Evolutionary conservation across 108 stramenopile species (phyloP), one percentile per base, ranked within the genome.

Genomic region (Skeletonema costatum): DNA sequence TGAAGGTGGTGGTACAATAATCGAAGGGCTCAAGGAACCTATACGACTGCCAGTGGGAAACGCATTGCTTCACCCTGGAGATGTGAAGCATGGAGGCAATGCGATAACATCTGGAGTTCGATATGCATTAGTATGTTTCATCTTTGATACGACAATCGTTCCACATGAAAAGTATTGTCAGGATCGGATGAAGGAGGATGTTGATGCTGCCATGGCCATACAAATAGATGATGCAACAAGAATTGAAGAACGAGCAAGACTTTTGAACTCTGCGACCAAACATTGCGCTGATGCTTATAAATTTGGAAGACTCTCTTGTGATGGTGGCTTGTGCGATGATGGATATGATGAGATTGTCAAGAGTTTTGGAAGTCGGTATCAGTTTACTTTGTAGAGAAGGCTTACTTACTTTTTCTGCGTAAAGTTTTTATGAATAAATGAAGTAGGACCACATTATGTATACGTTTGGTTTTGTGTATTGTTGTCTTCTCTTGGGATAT

Each of bases 141-240:
- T 82, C 58, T 60, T 82, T 38, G 81, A 66, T 51, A 66, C 60
- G 13, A 68, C 33, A 32, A 72, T 82, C 17, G 36, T 77, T 17
- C 81, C 81, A 58, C 81, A 82, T 31, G 75, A 77, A 33, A 76
- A 77, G 62, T 76, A 82, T 51, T 80, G 79, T 29, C 79, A 75
- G 19, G 79, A 80, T 62, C 33, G 79, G 46, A 69, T 80, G 74
- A n/a, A 75, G 60, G 32, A 30, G 9, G 74, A 80, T 75, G 39
- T 80, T 35, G 79, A 80, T 16, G 68, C 58, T 17, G 66, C 67
- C 11, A 67, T 73, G 41, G 56, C 36, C 21, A 80, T 80, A 60
- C 67, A 73, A 5, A 14, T 31, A 16, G 65, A 69, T 48, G 73
- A 80, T 51, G 61, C 25, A 30, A 35, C 17, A 9, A 36, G 73